Percentiles rank a stretch among this genome's conserved stretches.
Evolutionary conservation across 1,284 basidiomycete species (phyloP).

Genomic region (Taiwanofungus camphoratus): DNA sequence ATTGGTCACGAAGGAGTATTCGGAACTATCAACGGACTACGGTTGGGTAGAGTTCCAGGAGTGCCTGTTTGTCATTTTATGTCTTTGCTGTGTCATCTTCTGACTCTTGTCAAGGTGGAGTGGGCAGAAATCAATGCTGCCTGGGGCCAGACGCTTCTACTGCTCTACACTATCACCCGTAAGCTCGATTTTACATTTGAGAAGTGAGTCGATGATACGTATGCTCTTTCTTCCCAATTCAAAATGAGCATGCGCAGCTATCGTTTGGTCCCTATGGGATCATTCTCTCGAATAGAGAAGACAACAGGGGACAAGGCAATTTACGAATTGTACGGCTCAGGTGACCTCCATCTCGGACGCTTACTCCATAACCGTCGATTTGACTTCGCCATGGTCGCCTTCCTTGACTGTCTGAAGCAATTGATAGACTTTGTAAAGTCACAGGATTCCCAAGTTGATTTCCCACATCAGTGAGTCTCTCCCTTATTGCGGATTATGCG

Average conservation of each 20-base stretch:
- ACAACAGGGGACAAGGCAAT: slow-evolving; percentile 76
- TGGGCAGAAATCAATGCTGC: slow-evolving; percentile 99
- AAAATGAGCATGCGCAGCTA: slow-evolving; percentile 55
- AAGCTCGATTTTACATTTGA: slow-evolving; percentile 87
- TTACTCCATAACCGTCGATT: slow-evolving; percentile 93
- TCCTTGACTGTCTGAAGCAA: slow-evolving; percentile 91
- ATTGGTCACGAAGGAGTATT: slow-evolving; percentile 94
- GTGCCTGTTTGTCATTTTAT: slow-evolving; percentile 48
- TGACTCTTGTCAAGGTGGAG: slow-evolving; percentile 60
- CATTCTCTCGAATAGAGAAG: slow-evolving; percentile 87
- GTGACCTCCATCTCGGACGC: slow-evolving; percentile 83
- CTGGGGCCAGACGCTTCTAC: slow-evolving; percentile 93
- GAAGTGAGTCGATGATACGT: slow-evolving; percentile 57
- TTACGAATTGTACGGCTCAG: slow-evolving; percentile 88
- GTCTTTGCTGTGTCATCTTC: slow-evolving; percentile 1
- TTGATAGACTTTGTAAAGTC: slow-evolving; percentile 78
- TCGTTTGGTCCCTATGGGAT: slow-evolving; percentile 87
- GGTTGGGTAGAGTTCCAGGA: slow-evolving; percentile 81
- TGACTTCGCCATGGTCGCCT: slow-evolving; percentile 93
- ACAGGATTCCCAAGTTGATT: slow-evolving; percentile 68
- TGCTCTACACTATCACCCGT: slow-evolving; percentile 85
- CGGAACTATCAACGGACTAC: slow-evolving; percentile 94
- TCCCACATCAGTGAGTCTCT: slow-evolving; percentile 74
- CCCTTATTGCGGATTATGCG: too few species aligned
- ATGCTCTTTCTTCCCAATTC: not conserved